These are phyloP conservation scores for Verbascum thapsus DNA, from an alignment of 257 asterid species.

Conservation along the genomic window DNA sequence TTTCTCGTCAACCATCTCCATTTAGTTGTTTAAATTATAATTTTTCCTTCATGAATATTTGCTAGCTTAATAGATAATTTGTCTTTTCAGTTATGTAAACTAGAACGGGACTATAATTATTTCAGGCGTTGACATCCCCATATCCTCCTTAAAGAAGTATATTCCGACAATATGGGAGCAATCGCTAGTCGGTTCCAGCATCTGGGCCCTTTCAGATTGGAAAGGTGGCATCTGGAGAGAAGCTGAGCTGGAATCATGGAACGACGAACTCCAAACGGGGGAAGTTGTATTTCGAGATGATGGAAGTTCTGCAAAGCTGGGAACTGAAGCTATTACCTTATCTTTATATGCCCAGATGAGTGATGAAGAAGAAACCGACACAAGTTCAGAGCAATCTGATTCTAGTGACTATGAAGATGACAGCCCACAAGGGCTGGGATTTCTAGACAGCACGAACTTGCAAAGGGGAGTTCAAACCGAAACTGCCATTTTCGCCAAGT, in stretches of 20 bases:
- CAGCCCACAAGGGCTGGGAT: constrained; percentile 65
- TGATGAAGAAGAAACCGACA: constrained; percentile 66
- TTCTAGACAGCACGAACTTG: constrained; percentile 50
- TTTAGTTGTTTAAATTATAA: not conserved
- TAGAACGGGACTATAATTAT: constrained; percentile 17
- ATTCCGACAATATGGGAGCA: constrained; percentile 76
- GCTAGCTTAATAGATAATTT: not conserved
- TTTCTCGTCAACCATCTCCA: too few relatives aligned
- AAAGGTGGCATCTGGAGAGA: constrained; percentile 76
- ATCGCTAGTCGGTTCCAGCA: constrained; percentile 77
- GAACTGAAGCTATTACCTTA: constrained; percentile 58
- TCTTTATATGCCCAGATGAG: constrained; percentile 61
- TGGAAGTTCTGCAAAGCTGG: constrained; percentile 74
- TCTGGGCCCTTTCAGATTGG: constrained; percentile 74
- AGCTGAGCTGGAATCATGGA: constrained; percentile 92
- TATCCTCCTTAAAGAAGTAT: constrained; percentile 67
- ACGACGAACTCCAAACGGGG: constrained; percentile 57
- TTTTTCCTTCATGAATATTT: not conserved
- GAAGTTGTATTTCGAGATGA: constrained; percentile 69
- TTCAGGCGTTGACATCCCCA: constrained; percentile 71
- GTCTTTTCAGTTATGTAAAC: not conserved
- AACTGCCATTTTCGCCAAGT: constrained; percentile 76
- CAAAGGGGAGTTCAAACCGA: constrained; percentile 86
- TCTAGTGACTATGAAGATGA: constrained; percentile 66
- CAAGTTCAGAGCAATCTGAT: constrained; percentile 53